Evolutionary conservation across 2,329 filamentous ascomycete genomes (phyloP).

Genomic region (Coniochaeta sp.): DNA sequence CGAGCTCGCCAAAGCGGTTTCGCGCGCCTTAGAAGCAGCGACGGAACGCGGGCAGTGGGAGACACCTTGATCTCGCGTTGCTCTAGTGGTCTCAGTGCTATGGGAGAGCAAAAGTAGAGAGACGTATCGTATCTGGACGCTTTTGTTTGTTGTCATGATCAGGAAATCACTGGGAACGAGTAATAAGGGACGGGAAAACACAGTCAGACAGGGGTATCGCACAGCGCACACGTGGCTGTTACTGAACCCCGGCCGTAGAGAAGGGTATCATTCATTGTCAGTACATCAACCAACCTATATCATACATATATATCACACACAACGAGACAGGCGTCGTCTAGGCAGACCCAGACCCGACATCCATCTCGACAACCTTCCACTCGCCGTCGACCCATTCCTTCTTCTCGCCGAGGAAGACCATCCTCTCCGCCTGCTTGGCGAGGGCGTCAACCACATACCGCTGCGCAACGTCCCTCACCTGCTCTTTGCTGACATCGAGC

Average conservation of each 20-base stretch:
- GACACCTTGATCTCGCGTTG: constrained; percentile 48
- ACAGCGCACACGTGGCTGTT: not conserved
- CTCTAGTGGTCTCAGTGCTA: constrained; percentile 55
- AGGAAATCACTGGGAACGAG: not conserved
- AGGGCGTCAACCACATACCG: constrained; percentile 68
- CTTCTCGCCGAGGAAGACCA: constrained; percentile 75
- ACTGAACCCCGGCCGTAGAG: constrained; percentile 15
- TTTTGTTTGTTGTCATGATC: constrained; percentile 11
- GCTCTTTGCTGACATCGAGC: constrained; percentile 74
- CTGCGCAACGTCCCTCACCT: constrained; percentile 76
- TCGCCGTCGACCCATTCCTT: constrained; percentile 67
- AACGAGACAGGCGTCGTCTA: not conserved
- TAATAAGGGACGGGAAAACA: not conserved
- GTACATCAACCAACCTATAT: constrained; percentile 26
- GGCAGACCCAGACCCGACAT: constrained; percentile 43
- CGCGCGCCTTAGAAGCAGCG: constrained; percentile 9
- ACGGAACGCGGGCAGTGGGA: constrained; percentile 7
- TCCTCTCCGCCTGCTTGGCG: constrained; percentile 50
- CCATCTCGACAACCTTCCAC: constrained; percentile 74
- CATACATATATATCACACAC: constrained; percentile 20
- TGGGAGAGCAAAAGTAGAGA: constrained; percentile 36
- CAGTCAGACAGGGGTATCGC: not conserved
- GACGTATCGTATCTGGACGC: constrained; percentile 63
- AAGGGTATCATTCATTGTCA: constrained; percentile 28
- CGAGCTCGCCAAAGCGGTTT: constrained; percentile 33